Percentiles rank a stretch among this genome's conserved stretches.
Evolutionary conservation across 108 stramenopile species (phyloP).

Genomic region (Skeletonema marinoi): DNA sequence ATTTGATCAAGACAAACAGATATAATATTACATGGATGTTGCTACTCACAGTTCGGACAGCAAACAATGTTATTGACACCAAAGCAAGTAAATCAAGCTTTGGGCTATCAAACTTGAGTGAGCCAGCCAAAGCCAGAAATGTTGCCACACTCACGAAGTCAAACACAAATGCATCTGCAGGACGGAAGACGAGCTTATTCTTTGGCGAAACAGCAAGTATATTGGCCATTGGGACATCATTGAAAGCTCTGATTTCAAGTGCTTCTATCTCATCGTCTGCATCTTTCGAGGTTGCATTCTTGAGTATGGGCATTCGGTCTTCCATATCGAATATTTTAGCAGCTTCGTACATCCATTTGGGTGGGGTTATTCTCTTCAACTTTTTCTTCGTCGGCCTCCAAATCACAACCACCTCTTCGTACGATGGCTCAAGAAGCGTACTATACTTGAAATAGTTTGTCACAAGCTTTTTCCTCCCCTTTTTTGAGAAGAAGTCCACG

Average conservation of each 20-base stretch:
- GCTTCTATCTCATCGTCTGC: slow-evolving; percentile 13
- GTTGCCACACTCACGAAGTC: slow-evolving; percentile 63
- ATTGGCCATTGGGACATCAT: slow-evolving; percentile 85
- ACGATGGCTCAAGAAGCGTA: slow-evolving; percentile 80
- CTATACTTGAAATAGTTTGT: slow-evolving; percentile 55
- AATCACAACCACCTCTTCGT: slow-evolving; percentile 80
- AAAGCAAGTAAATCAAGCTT: slow-evolving; percentile 76
- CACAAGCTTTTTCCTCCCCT: slow-evolving; percentile 58
- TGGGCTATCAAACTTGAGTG: slow-evolving; percentile 70
- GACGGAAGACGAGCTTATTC: slow-evolving; percentile 76
- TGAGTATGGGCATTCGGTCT: slow-evolving; percentile 31
- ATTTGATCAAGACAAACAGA: background rate
- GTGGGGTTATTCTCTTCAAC: slow-evolving; percentile 40
- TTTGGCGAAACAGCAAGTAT: slow-evolving; percentile 76
- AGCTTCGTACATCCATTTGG: slow-evolving; percentile 62
- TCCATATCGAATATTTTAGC: slow-evolving; percentile 83
- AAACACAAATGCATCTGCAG: slow-evolving; percentile 84
- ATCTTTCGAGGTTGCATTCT: slow-evolving; percentile 10
- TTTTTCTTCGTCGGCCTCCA: slow-evolving; percentile 57
- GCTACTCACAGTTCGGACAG: slow-evolving; percentile 49
- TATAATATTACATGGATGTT: background rate
- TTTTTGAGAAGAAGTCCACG: slow-evolving; percentile 65
- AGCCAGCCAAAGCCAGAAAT: slow-evolving; percentile 62
- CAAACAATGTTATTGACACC: slow-evolving; percentile 68
- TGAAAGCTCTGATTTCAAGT: slow-evolving; percentile 71